Percentiles rank a stretch among this genome's conserved stretches.
These are phyloP conservation scores for Curvularia sp. DNA, from an alignment of 2,329 filamentous ascomycete genomes.

Conservation along the genomic window DNA sequence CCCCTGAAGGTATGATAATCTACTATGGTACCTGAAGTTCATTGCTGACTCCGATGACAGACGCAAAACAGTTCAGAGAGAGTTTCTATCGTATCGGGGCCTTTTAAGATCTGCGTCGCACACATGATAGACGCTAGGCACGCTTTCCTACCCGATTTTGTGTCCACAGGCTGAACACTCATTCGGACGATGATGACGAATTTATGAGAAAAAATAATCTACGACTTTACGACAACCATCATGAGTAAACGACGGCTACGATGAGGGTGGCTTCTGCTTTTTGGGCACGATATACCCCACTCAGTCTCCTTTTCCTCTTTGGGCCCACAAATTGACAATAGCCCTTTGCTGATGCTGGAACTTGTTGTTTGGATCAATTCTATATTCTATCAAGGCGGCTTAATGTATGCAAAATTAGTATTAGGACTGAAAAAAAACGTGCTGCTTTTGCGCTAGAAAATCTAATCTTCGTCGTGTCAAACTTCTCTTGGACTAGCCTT, in stretches of 20 bases:
- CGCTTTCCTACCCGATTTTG: background rate
- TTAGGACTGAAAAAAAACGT: background rate
- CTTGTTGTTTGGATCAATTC: slow-evolving; percentile 3
- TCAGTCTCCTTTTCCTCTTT: slow-evolving; percentile 18
- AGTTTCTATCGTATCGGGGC: slow-evolving; percentile 41
- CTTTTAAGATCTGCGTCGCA: background rate
- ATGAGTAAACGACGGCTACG: slow-evolving; percentile 27
- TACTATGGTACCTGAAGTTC: too few species aligned
- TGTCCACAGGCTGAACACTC: background rate
- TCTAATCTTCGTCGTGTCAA: slow-evolving; percentile 9
- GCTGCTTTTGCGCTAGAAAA: slow-evolving; percentile 7
- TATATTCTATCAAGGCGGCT: slow-evolving; percentile 1
- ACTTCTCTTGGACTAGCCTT: slow-evolving; percentile 11
- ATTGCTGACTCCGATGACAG: slow-evolving; percentile 20
- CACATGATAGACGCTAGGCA: background rate
- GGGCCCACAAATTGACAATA: slow-evolving; percentile 19
- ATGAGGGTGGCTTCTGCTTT: slow-evolving; percentile 38
- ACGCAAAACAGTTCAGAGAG: slow-evolving; percentile 41
- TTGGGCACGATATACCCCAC: slow-evolving; percentile 46
- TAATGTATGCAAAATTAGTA: slow-evolving; percentile 6
- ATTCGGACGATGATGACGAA: slow-evolving; percentile 12
- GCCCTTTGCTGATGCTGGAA: background rate
- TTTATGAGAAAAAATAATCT: slow-evolving; percentile 22
- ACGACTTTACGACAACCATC: slow-evolving; percentile 28
- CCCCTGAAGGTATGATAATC: slow-evolving; percentile 37